Percentiles rank a stretch among this genome's conserved stretches.
Evolutionary conservation across 805 yeast species (phyloP).

Genomic region (Danielozyma ontarioensis): DNA sequence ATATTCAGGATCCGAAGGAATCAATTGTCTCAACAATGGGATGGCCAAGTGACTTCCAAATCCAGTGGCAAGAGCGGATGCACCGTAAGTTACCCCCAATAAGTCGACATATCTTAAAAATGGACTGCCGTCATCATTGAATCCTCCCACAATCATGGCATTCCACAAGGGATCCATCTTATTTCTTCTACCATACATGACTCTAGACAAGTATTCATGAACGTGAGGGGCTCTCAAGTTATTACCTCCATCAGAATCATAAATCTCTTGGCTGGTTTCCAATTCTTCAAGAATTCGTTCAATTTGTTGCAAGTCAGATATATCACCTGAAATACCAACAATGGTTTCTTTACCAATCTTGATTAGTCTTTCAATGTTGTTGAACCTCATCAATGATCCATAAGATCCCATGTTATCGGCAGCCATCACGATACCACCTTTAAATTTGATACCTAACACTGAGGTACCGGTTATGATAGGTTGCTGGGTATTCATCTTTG

Average conservation of each 20-base stretch:
- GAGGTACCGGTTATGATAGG: conserved; percentile 97
- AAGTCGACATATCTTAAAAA: conserved; percentile 84
- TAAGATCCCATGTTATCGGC: conserved; percentile 92
- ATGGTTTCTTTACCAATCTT: conserved; percentile 81
- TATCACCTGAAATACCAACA: conserved; percentile 93
- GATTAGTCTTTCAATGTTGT: conserved; percentile 77
- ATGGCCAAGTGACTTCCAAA: conserved; percentile 93
- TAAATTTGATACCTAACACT: conserved; percentile 84
- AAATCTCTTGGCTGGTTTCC: conserved; percentile 64
- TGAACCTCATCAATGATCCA: conserved; percentile 87
- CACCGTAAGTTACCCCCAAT: conserved; percentile 82
- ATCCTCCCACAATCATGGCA: conserved; percentile 86
- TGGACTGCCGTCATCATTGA: conserved; percentile 58
- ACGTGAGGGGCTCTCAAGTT: conserved; percentile 77
- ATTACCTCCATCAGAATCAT: conserved; percentile 63
- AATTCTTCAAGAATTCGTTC: conserved; percentile 72
- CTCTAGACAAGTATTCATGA: conserved; percentile 79
- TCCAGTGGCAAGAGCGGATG: conserved; percentile 92
- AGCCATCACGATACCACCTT: conserved; percentile 88
- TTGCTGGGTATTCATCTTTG: conserved; percentile 82
- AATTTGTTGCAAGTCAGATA: conserved; percentile 86
- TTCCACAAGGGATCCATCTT: conserved; percentile 98
- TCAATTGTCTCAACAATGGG: conserved; percentile 82
- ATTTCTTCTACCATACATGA: conserved; percentile 81
- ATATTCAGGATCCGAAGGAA: conserved; percentile 74